Percentiles rank a stretch among this genome's conserved stretches.
Conservation (phyloP, 169 alveolate genomes). For the Amoebophrya sp. region DNA sequence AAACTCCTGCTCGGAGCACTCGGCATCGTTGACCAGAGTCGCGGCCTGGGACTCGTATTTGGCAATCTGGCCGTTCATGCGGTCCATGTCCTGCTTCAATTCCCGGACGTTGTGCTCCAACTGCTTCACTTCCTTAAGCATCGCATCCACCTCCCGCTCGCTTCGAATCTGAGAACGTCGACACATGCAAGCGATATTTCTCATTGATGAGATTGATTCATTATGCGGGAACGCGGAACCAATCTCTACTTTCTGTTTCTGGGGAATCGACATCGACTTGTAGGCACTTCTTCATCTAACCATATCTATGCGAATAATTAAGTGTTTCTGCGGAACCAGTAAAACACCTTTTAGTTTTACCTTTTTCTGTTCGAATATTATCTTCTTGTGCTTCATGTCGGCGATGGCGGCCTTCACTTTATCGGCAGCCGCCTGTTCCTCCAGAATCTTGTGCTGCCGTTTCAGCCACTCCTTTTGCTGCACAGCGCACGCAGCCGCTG, state of each 20-base stretch:
- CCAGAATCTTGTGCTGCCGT: not conserved
- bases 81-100: not conserved
- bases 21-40: not conserved
- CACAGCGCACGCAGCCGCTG: not conserved
- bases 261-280: too few relatives aligned
- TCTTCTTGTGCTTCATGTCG: constrained; percentile 43
- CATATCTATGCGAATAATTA: too few relatives aligned
- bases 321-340: too few relatives aligned
- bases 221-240: too few relatives aligned
- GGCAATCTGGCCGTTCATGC: not conserved
- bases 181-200: not conserved
- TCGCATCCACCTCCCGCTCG: not conserved
- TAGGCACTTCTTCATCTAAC: too few relatives aligned
- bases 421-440: not conserved
- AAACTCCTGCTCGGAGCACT: not conserved
- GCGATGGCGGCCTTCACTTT: not conserved
- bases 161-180: not conserved
- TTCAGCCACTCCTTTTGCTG: constrained; percentile 1
- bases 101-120: not conserved
- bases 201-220: not conserved
- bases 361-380: constrained; percentile 59
- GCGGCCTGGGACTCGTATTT: not conserved
- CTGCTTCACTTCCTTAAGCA: not conserved
- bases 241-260: too few relatives aligned
- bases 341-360: constrained; percentile 30